Conservation (phyloP, 2,329 filamentous ascomycete genomes). For the Pezicula neosporulosa region DNA sequence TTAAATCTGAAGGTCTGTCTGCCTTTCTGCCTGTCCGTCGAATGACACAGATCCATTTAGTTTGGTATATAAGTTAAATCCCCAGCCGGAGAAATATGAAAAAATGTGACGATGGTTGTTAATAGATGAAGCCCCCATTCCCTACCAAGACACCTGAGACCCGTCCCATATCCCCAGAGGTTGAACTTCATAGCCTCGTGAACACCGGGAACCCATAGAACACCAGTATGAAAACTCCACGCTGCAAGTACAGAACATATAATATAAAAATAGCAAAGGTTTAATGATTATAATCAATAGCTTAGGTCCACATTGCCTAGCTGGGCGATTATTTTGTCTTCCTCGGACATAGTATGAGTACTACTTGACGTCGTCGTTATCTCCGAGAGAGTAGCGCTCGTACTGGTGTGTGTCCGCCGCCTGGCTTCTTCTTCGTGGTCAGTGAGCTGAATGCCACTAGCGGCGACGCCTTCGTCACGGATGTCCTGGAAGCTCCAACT, state of each 20-base stretch:
- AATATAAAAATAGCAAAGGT: conserved; percentile 12
- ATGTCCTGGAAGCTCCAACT: conserved; percentile 69
- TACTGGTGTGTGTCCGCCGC: conserved; percentile 20
- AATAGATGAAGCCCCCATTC: no score
- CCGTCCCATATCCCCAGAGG: no score
- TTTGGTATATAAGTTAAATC: no score
- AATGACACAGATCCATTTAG: no score
- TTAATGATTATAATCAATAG: conserved; percentile 41
- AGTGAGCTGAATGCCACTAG: conserved; percentile 26
- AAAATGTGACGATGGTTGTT: no score
- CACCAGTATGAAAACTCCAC: conserved; percentile 24
- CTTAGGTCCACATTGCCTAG: conserved; percentile 61
- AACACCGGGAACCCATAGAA: conserved; percentile 8
- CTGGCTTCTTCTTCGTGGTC: conserved; percentile 19
- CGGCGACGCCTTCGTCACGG: conserved; percentile 43
- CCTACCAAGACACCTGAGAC: no score
- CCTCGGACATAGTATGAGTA: conserved; percentile 36
- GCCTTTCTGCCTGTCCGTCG: no score
- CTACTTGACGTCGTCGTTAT: conserved; percentile 30
- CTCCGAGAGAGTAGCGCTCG: conserved; percentile 13
- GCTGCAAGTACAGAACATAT: conserved; percentile 23
- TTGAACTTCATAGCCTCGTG: no score
- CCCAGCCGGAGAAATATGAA: no score
- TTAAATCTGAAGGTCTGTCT: no score
- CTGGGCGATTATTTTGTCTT: conserved; percentile 51